These are phyloP conservation scores for Jackrogersella multiformis DNA, from an alignment of 495 filamentous ascomycete genomes.

Conservation along the genomic window DNA sequence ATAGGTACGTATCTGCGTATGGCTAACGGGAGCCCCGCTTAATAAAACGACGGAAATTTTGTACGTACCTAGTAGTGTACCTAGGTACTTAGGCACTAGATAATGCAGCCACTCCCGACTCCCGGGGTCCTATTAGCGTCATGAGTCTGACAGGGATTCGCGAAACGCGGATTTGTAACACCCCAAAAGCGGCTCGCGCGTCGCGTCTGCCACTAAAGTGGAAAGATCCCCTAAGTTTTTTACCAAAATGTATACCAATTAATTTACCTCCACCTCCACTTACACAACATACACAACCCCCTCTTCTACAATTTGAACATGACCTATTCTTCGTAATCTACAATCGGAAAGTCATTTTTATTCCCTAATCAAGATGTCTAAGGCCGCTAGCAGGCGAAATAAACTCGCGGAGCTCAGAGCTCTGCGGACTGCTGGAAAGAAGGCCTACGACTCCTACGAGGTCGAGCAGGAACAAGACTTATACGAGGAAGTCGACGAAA, in stretches of 20 bases:
- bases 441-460: constrained; percentile 86
- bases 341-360: constrained; percentile 7
- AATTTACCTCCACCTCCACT: constrained; percentile 10
- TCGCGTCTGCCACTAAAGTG: constrained; percentile 36
- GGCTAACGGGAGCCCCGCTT: background rate
- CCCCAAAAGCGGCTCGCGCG: constrained; percentile 22
- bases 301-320: constrained; percentile 16
- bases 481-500: constrained; percentile 97
- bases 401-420: constrained; percentile 82
- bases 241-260: constrained; percentile 15
- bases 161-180: constrained; percentile 29
- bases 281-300: constrained; percentile 3
- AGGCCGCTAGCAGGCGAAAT: constrained; percentile 53
- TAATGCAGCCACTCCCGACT: constrained; percentile 14
- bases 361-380: constrained; percentile 51
- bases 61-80: no score
- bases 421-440: constrained; percentile 89
- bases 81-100: no score
- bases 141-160: constrained; percentile 26
- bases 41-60: no score
- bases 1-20: background rate
- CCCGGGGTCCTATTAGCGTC: background rate
- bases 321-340: constrained; percentile 25
- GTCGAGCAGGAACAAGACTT: constrained; percentile 83
- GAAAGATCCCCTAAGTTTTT: constrained; percentile 33